phyloP scores from a whole-genome alignment of 2,329 filamentous ascomycete genomes.

The Talaromyces islandicus region DNA sequence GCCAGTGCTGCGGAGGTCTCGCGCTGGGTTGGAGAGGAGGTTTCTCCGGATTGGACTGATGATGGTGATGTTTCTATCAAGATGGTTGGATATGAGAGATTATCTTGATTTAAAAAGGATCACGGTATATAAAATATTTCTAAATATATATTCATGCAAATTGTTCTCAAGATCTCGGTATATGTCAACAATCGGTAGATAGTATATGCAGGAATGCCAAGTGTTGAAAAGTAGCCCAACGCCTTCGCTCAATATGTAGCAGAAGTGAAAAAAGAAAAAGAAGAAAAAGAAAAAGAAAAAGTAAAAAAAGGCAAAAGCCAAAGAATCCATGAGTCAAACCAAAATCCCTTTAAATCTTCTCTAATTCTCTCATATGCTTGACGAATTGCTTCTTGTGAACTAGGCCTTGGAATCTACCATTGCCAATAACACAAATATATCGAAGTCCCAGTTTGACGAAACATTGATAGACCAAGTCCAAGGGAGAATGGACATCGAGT shows the following conservation, averaged over 20 bases:
- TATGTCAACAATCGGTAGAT: background rate
- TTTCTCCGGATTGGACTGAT: slow-evolving; percentile 38
- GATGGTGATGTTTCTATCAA: slow-evolving; percentile 46
- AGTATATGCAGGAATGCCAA: slow-evolving; percentile 1
- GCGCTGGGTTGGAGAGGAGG: slow-evolving; percentile 38
- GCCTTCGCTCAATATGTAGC: slow-evolving; percentile 8
- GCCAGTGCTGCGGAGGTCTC: slow-evolving; percentile 28
- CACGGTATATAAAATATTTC: background rate
- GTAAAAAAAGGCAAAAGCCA: background rate
- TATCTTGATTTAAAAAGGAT: background rate
- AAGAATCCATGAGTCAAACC: background rate
- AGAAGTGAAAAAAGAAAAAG: too few species aligned
- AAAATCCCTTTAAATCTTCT: slow-evolving; percentile 17
- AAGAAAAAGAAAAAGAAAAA: too few species aligned
- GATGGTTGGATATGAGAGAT: slow-evolving; percentile 41
- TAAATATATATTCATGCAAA: background rate
- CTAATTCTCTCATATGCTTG: slow-evolving; percentile 68
- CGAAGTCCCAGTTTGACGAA: slow-evolving; percentile 90
- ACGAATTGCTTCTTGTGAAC: slow-evolving; percentile 98
- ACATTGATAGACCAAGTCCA: slow-evolving; percentile 94
- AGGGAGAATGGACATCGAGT: slow-evolving; percentile 80
- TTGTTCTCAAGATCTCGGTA: background rate
- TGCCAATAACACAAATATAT: slow-evolving; percentile 81
- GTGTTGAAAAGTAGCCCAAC: slow-evolving; percentile 2
- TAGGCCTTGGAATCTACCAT: slow-evolving; percentile 83